Base-by-base conservation (phyloP, 1,139 yeast genomes). In the Geotrichum cucujoidarum region DNA sequence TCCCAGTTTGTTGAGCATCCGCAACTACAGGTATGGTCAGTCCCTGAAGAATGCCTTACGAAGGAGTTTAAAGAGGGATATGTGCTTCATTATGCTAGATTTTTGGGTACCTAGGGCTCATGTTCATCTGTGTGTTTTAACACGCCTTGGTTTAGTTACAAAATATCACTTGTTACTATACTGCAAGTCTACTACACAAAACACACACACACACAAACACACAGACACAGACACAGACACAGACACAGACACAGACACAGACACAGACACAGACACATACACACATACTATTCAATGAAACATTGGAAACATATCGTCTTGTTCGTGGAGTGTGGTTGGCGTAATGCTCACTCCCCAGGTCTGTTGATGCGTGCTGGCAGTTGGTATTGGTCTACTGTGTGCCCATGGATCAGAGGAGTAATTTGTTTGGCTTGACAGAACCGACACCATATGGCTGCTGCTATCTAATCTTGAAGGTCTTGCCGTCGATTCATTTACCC, bases 11-110 rank as follows among this genome's bases (percentile, higher is more conserved):
- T 55, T 3, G 45, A 24, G 8, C 40, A 24, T n/a, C 25, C 33
- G 10, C 81, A 81, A 2, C 78, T 74, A 58, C 70, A 67, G 10
- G 69, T 80, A 0, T 79, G 74, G 59, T 48, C 56, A 2, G 54
- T 60, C 5, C 58, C 56, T 0, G 67, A 60, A 3, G 47, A 54
- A 2, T 36, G 58, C 16, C 60, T 76, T 5, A 60, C 67, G 7
- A 53, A 59, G 1, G 65, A 62, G 4, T 60, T 76, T 5, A 47
- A 42, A 2, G 48, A 57, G 6, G 82, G 82, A 2, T 77, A 67
- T 59, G 73, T 69, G 2, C 66, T 77, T 1, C 77, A 76, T 57
- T 69, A 60, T 55, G 61, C 72, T 11, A 40, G 30, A 21, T 46
- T 39, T 24, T 10, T 24, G 8, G 35, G 14, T 6, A n/a, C 5